phyloP scores from a whole-genome alignment of 1,284 basidiomycete species.

The Trichosporon asahii region DNA sequence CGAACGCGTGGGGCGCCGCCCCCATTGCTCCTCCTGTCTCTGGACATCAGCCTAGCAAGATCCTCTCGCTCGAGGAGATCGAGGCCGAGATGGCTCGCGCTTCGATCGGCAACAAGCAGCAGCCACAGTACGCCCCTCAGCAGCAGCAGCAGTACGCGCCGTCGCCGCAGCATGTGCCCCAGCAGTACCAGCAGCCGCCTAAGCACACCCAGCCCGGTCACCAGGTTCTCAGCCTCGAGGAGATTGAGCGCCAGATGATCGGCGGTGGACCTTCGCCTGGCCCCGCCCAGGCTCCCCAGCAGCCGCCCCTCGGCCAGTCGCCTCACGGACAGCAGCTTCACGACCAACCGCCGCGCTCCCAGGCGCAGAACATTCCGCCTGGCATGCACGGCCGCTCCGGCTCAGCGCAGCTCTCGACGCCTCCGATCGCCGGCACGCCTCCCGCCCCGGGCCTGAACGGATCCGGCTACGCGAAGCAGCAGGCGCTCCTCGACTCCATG shows the following conservation, averaged over 20 bases:
- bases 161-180: constrained; percentile 10
- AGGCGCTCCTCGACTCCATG: constrained; percentile 48
- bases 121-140: not conserved
- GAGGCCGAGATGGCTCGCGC: constrained; percentile 75
- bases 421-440: constrained; percentile 24
- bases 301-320: too few relatives aligned
- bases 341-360: constrained; percentile 18
- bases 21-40: constrained; percentile 17
- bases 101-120: constrained; percentile 24
- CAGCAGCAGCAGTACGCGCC: not conserved
- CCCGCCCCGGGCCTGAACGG: constrained; percentile 30
- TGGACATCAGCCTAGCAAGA: constrained; percentile 48
- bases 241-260: constrained; percentile 52
- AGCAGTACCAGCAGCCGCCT: constrained; percentile 20
- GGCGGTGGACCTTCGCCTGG: constrained; percentile 18
- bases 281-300: constrained; percentile 34
- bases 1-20: constrained; percentile 53
- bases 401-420: not conserved
- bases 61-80: constrained; percentile 84
- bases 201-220: not conserved
- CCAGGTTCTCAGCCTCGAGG: constrained; percentile 48
- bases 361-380: not conserved
- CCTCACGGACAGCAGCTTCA: too few relatives aligned
- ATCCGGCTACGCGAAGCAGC: constrained; percentile 40
- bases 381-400: not conserved